Evolutionary conservation across 768 basidiomycete genomes (phyloP).

Genomic region (Russula foetens): DNA sequence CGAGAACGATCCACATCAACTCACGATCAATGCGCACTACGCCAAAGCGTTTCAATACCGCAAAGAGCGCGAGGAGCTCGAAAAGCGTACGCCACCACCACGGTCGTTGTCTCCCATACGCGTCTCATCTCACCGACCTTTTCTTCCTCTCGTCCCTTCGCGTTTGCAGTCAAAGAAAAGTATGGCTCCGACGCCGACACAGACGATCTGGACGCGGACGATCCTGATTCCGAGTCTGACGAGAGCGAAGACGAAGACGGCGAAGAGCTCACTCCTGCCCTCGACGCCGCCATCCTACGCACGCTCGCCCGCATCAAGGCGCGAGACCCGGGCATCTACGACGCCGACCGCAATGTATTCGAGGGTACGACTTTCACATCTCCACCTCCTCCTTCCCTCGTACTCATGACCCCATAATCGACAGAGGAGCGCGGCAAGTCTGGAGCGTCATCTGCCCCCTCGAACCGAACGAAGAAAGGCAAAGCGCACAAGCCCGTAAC

Average conservation of each 20-base stretch:
- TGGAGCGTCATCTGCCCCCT: slow-evolving; percentile 26
- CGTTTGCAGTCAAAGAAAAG: slow-evolving; percentile 69
- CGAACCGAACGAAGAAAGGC: slow-evolving; percentile 33
- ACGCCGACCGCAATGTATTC: slow-evolving; percentile 60
- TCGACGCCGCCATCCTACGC: slow-evolving; percentile 90
- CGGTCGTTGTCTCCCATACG: background rate
- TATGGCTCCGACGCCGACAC: slow-evolving; percentile 70
- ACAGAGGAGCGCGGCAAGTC: slow-evolving; percentile 62
- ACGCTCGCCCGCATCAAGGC: slow-evolving; percentile 80
- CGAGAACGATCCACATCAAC: slow-evolving; percentile 33
- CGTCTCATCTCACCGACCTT: background rate
- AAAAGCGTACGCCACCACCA: slow-evolving; percentile 46
- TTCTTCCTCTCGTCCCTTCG: background rate
- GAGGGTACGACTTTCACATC: slow-evolving; percentile 45
- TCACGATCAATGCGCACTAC: slow-evolving; percentile 68
- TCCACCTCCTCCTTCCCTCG: background rate
- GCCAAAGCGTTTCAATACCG: slow-evolving; percentile 78
- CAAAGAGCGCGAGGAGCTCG: slow-evolving; percentile 81
- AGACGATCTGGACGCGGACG: slow-evolving; percentile 32
- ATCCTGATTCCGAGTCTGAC: slow-evolving; percentile 61
- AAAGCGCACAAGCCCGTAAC: slow-evolving; percentile 70
- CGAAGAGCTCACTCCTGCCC: slow-evolving; percentile 85
- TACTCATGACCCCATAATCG: background rate
- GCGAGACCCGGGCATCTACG: slow-evolving; percentile 82
- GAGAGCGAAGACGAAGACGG: slow-evolving; percentile 93